Percentiles rank a stretch among this genome's conserved stretches.
Conservation (phyloP, 2,329 filamentous ascomycete species). For the Torrubiellomyces zombiae region DNA sequence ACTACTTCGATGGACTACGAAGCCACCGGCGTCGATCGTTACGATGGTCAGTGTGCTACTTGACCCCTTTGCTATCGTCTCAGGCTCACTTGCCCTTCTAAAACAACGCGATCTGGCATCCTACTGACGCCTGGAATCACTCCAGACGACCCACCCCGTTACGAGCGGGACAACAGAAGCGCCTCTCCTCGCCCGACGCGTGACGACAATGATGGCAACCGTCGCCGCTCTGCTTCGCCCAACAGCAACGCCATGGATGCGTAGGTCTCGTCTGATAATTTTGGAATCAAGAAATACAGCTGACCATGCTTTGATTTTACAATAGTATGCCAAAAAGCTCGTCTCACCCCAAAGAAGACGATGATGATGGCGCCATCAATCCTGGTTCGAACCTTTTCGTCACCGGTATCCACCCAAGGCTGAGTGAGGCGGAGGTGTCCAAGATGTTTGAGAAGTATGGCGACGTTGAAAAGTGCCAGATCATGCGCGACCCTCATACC, state of each 20-base stretch:
- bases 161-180: conserved; percentile 50
- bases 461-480: conserved; percentile 97
- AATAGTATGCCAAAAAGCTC: conserved; percentile 34
- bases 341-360: conserved; percentile 32
- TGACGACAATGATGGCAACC: conserved; percentile 41
- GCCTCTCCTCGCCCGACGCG: conserved; percentile 45
- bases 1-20: conserved; percentile 57
- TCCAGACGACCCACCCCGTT: conserved; percentile 51
- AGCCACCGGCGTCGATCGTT: conserved; percentile 48
- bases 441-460: conserved; percentile 98
- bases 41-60: conserved; percentile 37
- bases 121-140: no score
- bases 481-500: conserved; percentile 97
- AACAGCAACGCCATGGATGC: conserved; percentile 26
- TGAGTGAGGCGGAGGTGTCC: conserved; percentile 77
- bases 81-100: conserved; percentile 4
- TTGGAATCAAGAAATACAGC: no score
- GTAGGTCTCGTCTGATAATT: no score
- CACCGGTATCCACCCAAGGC: conserved; percentile 87
- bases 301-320: conserved; percentile 2
- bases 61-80: conserved; percentile 10
- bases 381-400: conserved; percentile 97
- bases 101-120: conserved; percentile 1
- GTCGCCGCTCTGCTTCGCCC: conserved; percentile 47
- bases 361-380: conserved; percentile 71